Percentiles rank a stretch among this genome's conserved stretches.
These are phyloP conservation scores for Cephaloascus fragrans DNA, from an alignment of 805 yeast species.

Conservation along the genomic window DNA sequence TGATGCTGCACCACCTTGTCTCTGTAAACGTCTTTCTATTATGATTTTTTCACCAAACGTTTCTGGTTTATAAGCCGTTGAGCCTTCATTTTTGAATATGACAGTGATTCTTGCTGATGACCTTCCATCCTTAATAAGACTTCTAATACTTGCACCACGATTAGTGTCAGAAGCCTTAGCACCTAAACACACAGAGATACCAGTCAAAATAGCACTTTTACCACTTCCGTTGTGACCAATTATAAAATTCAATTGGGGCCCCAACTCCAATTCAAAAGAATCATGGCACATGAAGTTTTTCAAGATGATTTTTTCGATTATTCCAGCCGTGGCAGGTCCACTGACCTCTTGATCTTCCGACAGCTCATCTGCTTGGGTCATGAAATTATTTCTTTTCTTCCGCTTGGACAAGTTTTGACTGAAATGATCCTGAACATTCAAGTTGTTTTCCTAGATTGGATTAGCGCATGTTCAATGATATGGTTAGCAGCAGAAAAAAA, in stretches of 20 bases:
- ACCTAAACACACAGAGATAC: conserved; percentile 79
- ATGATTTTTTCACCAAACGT: conserved; percentile 60
- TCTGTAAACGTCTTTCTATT: conserved; percentile 56
- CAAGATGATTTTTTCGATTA: conserved; percentile 51
- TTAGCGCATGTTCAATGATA: background rate
- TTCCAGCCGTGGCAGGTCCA: conserved; percentile 45
- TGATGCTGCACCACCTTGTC: conserved; percentile 35
- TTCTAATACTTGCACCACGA: conserved; percentile 65
- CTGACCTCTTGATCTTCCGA: conserved; percentile 10
- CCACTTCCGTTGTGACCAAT: conserved; percentile 92
- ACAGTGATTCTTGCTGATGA: conserved; percentile 59
- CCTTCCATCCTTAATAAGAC: conserved; percentile 70
- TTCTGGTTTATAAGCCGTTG: conserved; percentile 54
- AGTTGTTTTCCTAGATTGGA: background rate
- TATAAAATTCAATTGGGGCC: conserved; percentile 76
- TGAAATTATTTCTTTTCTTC: background rate
- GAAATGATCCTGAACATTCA: background rate
- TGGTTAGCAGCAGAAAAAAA: too few relatives aligned
- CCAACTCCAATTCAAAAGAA: conserved; percentile 63
- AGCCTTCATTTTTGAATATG: conserved; percentile 52
- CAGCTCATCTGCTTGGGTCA: conserved; percentile 4
- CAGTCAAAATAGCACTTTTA: conserved; percentile 80
- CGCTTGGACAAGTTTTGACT: background rate
- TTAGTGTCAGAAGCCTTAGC: conserved; percentile 83
- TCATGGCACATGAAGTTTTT: conserved; percentile 88